Evolutionary conservation across 1,139 yeast genomes (phyloP).

Genomic region (Saccharomyces hybrid): DNA sequence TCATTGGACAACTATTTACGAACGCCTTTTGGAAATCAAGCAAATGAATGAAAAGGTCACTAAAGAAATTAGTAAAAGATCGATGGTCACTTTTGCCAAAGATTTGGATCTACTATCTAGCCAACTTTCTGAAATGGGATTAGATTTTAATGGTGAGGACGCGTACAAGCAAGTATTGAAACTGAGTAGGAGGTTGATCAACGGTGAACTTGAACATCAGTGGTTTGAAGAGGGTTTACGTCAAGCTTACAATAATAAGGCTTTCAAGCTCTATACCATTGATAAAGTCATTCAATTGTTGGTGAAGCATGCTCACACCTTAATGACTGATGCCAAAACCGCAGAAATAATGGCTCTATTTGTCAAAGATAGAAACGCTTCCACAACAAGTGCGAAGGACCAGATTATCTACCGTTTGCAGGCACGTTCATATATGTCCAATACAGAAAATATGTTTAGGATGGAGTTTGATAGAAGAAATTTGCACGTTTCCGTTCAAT

Average conservation of each 20-base stretch:
- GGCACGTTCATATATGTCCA: constrained; percentile 70
- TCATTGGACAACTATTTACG: constrained; percentile 71
- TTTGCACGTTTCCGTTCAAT: constrained; percentile 62
- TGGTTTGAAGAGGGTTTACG: constrained; percentile 94
- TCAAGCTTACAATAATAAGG: constrained; percentile 89
- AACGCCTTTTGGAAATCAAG: constrained; percentile 73
- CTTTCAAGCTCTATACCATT: constrained; percentile 84
- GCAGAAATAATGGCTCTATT: constrained; percentile 73
- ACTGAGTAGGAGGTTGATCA: constrained; percentile 69
- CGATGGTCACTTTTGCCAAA: constrained; percentile 74
- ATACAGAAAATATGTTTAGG: constrained; percentile 89
- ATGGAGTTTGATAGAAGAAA: constrained; percentile 56
- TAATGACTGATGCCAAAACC: constrained; percentile 74
- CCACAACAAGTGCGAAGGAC: constrained; percentile 65
- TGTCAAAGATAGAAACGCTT: constrained; percentile 62
- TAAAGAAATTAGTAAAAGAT: constrained; percentile 60
- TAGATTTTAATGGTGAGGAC: constrained; percentile 60
- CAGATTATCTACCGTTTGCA: constrained; percentile 88
- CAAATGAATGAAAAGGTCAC: constrained; percentile 56
- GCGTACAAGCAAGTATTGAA: constrained; percentile 71
- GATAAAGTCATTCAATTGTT: constrained; percentile 88
- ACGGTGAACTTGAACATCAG: constrained; percentile 88
- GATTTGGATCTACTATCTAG: constrained; percentile 78
- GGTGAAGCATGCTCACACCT: constrained; percentile 77
- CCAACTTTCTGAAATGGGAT: constrained; percentile 69